Conservation (phyloP, 106 monocot genomes). For the Chionographis japonica region DNA sequence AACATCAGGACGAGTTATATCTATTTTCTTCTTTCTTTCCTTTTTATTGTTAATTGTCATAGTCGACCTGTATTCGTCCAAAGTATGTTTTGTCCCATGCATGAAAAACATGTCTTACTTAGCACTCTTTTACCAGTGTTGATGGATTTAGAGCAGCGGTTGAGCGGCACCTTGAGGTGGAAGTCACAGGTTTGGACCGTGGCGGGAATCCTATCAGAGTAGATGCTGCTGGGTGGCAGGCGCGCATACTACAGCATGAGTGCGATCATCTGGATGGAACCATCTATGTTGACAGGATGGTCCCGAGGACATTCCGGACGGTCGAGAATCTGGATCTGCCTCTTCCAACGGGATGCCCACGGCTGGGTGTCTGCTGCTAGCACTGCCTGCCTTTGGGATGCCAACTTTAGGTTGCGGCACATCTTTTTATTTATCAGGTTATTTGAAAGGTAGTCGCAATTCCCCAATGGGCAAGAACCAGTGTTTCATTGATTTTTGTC, state of each 20-base stretch:
- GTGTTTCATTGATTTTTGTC: too few relatives aligned
- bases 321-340: conserved; percentile 81
- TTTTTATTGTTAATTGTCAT: too few relatives aligned
- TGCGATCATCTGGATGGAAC: conserved; percentile 92
- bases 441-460: background rate
- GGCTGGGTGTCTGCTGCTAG: conserved; percentile 36
- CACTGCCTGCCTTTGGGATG: too few relatives aligned
- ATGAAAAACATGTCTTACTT: background rate
- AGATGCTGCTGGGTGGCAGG: conserved; percentile 81
- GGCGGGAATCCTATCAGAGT: conserved; percentile 61
- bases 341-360: conserved; percentile 64
- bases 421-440: background rate
- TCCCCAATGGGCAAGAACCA: too few relatives aligned
- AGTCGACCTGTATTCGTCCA: background rate
- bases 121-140: conserved; percentile 36
- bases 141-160: conserved; percentile 88
- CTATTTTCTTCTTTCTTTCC: too few relatives aligned
- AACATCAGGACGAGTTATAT: too few relatives aligned
- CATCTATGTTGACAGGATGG: conserved; percentile 83
- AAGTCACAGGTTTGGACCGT: conserved; percentile 72
- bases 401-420: too few relatives aligned
- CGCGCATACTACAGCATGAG: conserved; percentile 90
- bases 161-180: conserved; percentile 85
- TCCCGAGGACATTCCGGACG: conserved; percentile 82
- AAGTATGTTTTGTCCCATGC: background rate